Conservation (phyloP, 169 alveolate species). For the Plasmodium adleri region DNA sequence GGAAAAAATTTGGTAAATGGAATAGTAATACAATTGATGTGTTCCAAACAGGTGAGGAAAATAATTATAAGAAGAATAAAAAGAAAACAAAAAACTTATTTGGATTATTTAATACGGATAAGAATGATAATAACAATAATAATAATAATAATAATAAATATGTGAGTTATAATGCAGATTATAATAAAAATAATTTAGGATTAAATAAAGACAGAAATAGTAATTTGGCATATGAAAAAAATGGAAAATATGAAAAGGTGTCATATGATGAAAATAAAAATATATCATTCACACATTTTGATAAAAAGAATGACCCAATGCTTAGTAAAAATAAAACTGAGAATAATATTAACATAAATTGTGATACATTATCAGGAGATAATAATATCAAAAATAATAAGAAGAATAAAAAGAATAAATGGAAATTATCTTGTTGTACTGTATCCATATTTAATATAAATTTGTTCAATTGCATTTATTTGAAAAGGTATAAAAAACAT, state of each 20-base stretch:
- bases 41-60: not conserved
- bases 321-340: no score
- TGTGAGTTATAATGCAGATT: not conserved
- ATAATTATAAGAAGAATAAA: conserved; percentile 2
- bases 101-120: not conserved
- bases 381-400: not conserved
- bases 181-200: not conserved
- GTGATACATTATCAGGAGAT: no score
- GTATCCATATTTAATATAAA: conserved; percentile 60
- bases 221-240: not conserved
- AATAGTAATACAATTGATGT: conserved; percentile 13
- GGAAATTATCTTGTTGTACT: conserved; percentile 39
- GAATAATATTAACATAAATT: no score
- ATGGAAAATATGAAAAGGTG: conserved; percentile 9
- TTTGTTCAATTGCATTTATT: conserved; percentile 59
- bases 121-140: conserved; percentile 2
- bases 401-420: conserved; percentile 3
- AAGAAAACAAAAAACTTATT: not conserved
- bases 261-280: not conserved
- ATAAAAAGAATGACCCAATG: no score
- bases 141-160: conserved; percentile 9
- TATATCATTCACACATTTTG: no score
- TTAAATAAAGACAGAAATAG: not conserved
- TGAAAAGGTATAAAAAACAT: conserved; percentile 33
- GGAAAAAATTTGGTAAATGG: conserved; percentile 2